Evolutionary conservation across 2,329 filamentous ascomycete genomes (phyloP).

Genomic region (Septoria linicola): DNA sequence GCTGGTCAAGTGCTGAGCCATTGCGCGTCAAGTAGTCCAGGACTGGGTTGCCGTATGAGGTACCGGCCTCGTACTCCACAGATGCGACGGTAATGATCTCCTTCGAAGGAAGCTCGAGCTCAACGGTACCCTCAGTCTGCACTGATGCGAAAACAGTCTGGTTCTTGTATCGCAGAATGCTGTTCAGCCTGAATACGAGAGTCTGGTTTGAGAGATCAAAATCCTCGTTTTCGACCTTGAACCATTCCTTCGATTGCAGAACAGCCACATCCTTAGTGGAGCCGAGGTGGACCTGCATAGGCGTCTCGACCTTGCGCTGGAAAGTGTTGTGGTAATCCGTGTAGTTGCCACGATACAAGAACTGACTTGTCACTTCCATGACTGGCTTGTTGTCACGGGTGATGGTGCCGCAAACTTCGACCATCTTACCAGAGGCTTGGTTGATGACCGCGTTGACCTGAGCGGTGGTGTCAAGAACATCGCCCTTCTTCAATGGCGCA

Average conservation of each 20-base stretch:
- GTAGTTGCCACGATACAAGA: slow-evolving; percentile 91
- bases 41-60: slow-evolving; percentile 93
- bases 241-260: slow-evolving; percentile 96
- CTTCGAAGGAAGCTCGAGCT: slow-evolving; percentile 92
- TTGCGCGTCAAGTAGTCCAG: slow-evolving; percentile 93
- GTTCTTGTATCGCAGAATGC: slow-evolving; percentile 90
- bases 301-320: slow-evolving; percentile 93
- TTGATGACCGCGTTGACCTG: slow-evolving; percentile 98
- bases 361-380: slow-evolving; percentile 98
- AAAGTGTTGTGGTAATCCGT: slow-evolving; percentile 97
- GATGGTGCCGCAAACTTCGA: slow-evolving; percentile 98
- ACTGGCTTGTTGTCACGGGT: slow-evolving; percentile 77
- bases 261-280: slow-evolving; percentile 91
- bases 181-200: slow-evolving; percentile 92
- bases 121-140: slow-evolving; percentile 86
- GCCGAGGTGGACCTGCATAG: slow-evolving; percentile 85
- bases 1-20: slow-evolving; percentile 90
- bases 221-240: slow-evolving; percentile 79
- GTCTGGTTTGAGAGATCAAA: slow-evolving; percentile 90
- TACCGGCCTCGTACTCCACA: slow-evolving; percentile 88
- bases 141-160: slow-evolving; percentile 87
- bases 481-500: slow-evolving; percentile 91
- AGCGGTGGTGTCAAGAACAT: slow-evolving; percentile 86
- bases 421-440: slow-evolving; percentile 98
- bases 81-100: slow-evolving; percentile 97